Base-by-base conservation (phyloP, 768 basidiomycete species). In the Auriscalpium vulgare region DNA sequence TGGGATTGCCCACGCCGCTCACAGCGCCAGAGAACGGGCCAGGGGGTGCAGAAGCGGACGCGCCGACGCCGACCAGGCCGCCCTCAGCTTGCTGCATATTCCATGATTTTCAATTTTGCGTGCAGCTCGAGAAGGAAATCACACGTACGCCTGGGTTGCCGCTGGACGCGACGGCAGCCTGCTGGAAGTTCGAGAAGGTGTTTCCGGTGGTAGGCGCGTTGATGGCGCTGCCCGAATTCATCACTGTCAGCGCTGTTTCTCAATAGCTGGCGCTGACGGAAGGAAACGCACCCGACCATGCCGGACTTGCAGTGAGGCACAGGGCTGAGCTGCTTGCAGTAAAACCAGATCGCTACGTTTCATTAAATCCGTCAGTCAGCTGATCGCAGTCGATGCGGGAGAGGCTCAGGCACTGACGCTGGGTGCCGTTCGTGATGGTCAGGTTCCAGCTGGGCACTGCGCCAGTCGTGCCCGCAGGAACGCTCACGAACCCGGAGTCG, bases 311-410 rank as follows among this genome's bases (percentile, higher is more conserved):
- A 82, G 65, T 83, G 81, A 11, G 71, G 65, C 2, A 44, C 1
- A 1, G 74, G 75, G 4, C 51, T 2, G 11, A 73, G 65, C 63
- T 78, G 78, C 57, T 79, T 78, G 72, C 82, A 83, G 75, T 71
- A 82, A 74, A 81, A 81, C 78, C 78, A 83, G 47, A 82, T 73
- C 4, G 80, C 80, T 70, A 54, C 71, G 4, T 29, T 29, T 29
- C 29, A 29, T 29, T 5, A 1, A 7, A 4, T 29, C 29, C 2
- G 29, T 29, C 2, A 29, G 4, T 29, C 29, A 5, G 29, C 29
- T 29, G 29, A 4, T 29, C 1, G 21, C 5, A 21, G 0, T 46
- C 7, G 38, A 40, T 13, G 8, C 19, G 3, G 21, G 4, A 14
- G 37, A 1, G 48, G n/a, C n/a, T n/a, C n/a, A n/a, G n/a, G 17